A percentile compares a stretch with the other conserved stretches of the same genome.
These are phyloP conservation scores for Arthrobotrys entomopaga DNA, from an alignment of 2,329 filamentous ascomycete genomes.

Conservation along the genomic window DNA sequence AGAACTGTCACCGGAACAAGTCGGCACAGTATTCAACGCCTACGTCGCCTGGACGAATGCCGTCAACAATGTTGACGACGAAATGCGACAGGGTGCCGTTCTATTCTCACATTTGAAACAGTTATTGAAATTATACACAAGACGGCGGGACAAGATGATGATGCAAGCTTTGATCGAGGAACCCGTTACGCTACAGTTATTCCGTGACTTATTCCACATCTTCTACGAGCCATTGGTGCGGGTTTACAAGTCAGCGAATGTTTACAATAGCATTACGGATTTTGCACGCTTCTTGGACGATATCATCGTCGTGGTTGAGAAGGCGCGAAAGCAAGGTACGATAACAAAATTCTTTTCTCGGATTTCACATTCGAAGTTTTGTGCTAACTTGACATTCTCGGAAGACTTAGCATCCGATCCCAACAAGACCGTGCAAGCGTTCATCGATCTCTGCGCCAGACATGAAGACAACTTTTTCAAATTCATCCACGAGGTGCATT, in stretches of 20 bases:
- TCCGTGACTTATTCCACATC: constrained; percentile 95
- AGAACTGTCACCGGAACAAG: constrained; percentile 76
- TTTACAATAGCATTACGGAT: constrained; percentile 96
- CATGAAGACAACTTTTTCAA: constrained; percentile 99
- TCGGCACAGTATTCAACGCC: constrained; percentile 87
- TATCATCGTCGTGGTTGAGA: constrained; percentile 81
- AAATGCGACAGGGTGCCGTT: constrained; percentile 87
- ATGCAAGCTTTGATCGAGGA: constrained; percentile 96
- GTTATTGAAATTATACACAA: constrained; percentile 87
- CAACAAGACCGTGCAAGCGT: constrained; percentile 97
- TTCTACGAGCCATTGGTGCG: constrained; percentile 98
- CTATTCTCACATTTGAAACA: constrained; percentile 96
- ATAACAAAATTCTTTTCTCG: background rate
- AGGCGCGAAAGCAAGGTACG: constrained; percentile 69
- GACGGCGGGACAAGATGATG: constrained; percentile 95
- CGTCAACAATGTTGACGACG: constrained; percentile 87
- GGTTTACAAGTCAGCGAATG: constrained; percentile 98
- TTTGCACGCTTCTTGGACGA: constrained; percentile 94
- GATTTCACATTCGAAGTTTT: background rate
- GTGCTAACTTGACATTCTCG: background rate
- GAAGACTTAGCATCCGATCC: constrained; percentile 88
- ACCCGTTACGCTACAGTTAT: constrained; percentile 93
- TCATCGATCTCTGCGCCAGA: constrained; percentile 93
- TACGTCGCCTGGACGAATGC: constrained; percentile 96
- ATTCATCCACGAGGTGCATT: constrained; percentile 97